Percentiles rank a stretch among this genome's conserved stretches.
Conservation (phyloP, 2,329 filamentous ascomycete species). For the Colletotrichum sojae region DNA sequence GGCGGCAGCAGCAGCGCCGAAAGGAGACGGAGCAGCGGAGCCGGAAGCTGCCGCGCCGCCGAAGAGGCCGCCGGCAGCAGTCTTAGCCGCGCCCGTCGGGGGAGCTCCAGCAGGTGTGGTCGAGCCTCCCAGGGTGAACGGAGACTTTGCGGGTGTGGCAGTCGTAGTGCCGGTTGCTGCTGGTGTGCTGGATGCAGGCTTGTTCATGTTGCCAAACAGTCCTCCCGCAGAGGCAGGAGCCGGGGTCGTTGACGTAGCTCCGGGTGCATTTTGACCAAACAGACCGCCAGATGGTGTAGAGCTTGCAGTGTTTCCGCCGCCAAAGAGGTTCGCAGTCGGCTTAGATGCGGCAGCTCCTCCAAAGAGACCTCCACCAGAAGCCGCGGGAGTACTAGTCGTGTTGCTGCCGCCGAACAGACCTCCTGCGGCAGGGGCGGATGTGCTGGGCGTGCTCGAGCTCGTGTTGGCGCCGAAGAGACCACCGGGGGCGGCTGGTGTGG, state of each 20-base stretch:
- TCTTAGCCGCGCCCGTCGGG: slow-evolving; percentile 54
- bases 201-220: slow-evolving; percentile 36
- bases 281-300: slow-evolving; percentile 45
- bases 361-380: slow-evolving; percentile 40
- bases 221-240: slow-evolving; percentile 42
- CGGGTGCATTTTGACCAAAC: slow-evolving; percentile 46
- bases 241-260: slow-evolving; percentile 42
- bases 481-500: slow-evolving; percentile 30
- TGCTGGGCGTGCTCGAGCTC: slow-evolving; percentile 33
- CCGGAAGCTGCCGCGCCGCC: slow-evolving; percentile 42
- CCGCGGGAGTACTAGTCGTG: slow-evolving; percentile 23
- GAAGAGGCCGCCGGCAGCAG: slow-evolving; percentile 50
- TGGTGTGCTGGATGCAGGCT: slow-evolving; percentile 33
- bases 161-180: slow-evolving; percentile 37
- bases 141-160: slow-evolving; percentile 63
- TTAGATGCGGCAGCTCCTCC: slow-evolving; percentile 44
- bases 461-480: slow-evolving; percentile 31
- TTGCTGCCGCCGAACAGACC: slow-evolving; percentile 38
- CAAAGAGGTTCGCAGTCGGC: slow-evolving; percentile 43
- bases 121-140: slow-evolving; percentile 62
- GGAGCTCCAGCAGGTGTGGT: slow-evolving; percentile 71
- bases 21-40: slow-evolving; percentile 34
- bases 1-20: slow-evolving; percentile 31
- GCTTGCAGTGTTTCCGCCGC: slow-evolving; percentile 45
- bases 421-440: slow-evolving; percentile 42